Percentiles rank a stretch among this genome's conserved stretches.
Evolutionary conservation across 2,329 filamentous ascomycete species (phyloP).

Genomic region (Lanzia echinophila): DNA sequence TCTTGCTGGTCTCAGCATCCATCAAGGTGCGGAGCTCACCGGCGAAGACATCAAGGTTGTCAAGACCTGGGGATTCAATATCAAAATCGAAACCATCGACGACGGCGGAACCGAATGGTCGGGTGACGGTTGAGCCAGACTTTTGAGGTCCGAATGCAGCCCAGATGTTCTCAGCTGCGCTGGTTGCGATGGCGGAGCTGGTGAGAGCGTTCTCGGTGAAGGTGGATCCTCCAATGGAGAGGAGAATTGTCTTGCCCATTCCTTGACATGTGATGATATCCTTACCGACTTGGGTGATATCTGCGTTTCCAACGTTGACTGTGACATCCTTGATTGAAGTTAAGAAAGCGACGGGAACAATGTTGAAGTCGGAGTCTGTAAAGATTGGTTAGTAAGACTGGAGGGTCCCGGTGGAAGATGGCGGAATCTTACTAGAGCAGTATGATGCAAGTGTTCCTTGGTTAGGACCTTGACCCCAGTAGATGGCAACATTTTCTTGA

Average conservation of each 20-base stretch:
- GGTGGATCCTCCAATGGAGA: slow-evolving; percentile 66
- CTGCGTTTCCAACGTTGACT: slow-evolving; percentile 8
- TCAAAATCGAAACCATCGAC: slow-evolving; percentile 76
- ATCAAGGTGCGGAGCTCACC: slow-evolving; percentile 39
- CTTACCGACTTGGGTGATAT: slow-evolving; percentile 3
- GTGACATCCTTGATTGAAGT: slow-evolving; percentile 2
- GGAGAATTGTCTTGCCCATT: slow-evolving; percentile 57
- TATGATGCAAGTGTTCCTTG: slow-evolving; percentile 9
- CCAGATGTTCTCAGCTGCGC: slow-evolving; percentile 60
- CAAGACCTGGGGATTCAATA: slow-evolving; percentile 6
- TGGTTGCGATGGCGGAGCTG: slow-evolving; percentile 42
- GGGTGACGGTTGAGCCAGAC: slow-evolving; percentile 36
- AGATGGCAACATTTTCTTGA: slow-evolving; percentile 50
- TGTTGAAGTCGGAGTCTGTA: background rate
- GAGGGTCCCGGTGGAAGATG: background rate
- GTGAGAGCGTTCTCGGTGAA: slow-evolving; percentile 63
- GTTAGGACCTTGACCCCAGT: slow-evolving; percentile 46
- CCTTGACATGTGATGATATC: slow-evolving; percentile 10
- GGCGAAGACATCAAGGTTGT: slow-evolving; percentile 5
- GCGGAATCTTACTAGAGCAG: slow-evolving; percentile 4
- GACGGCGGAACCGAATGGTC: slow-evolving; percentile 60
- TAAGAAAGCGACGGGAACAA: slow-evolving; percentile 5
- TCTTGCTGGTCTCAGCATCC: slow-evolving; percentile 39
- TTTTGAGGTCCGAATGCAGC: slow-evolving; percentile 58
- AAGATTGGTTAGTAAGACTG: background rate